Conservation (phyloP, 768 basidiomycete genomes). For the Infundibulicybe gibba region DNA sequence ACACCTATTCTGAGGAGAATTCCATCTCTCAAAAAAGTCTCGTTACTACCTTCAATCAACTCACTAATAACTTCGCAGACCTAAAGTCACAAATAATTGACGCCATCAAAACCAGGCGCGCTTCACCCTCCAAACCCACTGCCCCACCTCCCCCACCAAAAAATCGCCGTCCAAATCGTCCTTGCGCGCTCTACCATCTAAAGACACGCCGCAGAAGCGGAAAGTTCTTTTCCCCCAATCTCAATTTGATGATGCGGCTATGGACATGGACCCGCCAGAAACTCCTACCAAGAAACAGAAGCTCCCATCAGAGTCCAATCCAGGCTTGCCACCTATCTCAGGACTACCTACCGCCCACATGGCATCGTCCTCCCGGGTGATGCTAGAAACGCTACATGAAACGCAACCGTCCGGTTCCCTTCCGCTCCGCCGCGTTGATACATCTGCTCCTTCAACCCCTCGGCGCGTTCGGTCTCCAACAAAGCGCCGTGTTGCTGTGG, state of each 20-base stretch:
- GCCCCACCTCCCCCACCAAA: slow-evolving; percentile 13
- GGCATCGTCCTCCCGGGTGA: slow-evolving; percentile 3
- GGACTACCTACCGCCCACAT: slow-evolving; percentile 1
- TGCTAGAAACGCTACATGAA: not conserved
- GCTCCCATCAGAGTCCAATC: slow-evolving; percentile 16
- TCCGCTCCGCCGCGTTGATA: slow-evolving; percentile 5
- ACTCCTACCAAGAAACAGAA: slow-evolving; percentile 42
- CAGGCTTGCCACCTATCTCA: slow-evolving; percentile 8
- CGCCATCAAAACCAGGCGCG: slow-evolving; percentile 12
- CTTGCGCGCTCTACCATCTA: slow-evolving; percentile 28
- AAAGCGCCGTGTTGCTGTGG: slow-evolving; percentile 1
- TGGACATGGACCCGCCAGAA: slow-evolving; percentile 24
- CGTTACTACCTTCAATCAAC: not conserved
- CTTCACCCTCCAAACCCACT: slow-evolving; percentile 14
- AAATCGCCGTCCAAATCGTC: slow-evolving; percentile 16
- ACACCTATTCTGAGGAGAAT: not conserved
- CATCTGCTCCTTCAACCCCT: not conserved
- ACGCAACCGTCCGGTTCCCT: not conserved
- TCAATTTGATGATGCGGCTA: slow-evolving; percentile 21
- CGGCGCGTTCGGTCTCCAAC: slow-evolving; percentile 9
- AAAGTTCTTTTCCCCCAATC: slow-evolving; percentile 8
- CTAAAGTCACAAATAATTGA: slow-evolving; percentile 15
- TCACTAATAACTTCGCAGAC: slow-evolving; percentile 18
- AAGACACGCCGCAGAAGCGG: slow-evolving; percentile 36
- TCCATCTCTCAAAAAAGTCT: not conserved